Conservation (phyloP, 1,139 yeast genomes). For the Candida sojae region DNA sequence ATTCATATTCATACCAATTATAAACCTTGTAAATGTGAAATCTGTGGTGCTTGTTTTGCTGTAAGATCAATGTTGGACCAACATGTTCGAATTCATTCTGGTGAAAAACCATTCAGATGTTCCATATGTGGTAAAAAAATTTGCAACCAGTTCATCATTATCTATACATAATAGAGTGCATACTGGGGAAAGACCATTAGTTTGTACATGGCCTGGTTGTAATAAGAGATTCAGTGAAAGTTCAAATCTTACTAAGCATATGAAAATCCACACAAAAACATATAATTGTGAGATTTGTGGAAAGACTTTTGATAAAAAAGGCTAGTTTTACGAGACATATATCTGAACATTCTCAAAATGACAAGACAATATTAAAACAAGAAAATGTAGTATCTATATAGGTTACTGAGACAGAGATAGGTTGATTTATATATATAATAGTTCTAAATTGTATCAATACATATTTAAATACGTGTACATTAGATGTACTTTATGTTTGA, state of each 20-base stretch:
- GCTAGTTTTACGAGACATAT: conserved; percentile 43
- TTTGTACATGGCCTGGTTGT: conserved; percentile 80
- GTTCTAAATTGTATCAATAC: no score
- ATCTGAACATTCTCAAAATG: conserved; percentile 20
- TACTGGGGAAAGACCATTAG: conserved; percentile 73
- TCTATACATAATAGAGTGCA: conserved; percentile 58
- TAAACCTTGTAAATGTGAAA: conserved; percentile 70
- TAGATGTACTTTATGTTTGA: no score
- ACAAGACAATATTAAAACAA: not conserved
- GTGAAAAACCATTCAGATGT: conserved; percentile 64
- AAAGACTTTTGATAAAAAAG: conserved; percentile 49
- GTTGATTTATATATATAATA: no score
- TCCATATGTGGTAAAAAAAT: conserved; percentile 47
- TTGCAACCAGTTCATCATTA: conserved; percentile 55
- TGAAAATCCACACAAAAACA: conserved; percentile 62
- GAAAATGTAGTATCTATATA: not conserved
- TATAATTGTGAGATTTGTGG: conserved; percentile 55
- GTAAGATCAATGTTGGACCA: conserved; percentile 65
- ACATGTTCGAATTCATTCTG: conserved; percentile 86
- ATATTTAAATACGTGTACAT: no score
- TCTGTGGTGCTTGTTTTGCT: conserved; percentile 71
- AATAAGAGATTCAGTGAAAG: conserved; percentile 85
- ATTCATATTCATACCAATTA: conserved; percentile 84
- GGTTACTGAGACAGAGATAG: no score
- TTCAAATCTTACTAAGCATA: conserved; percentile 84